phyloP scores from a whole-genome alignment of 768 basidiomycete genomes.

The Pleurotus giganteus region DNA sequence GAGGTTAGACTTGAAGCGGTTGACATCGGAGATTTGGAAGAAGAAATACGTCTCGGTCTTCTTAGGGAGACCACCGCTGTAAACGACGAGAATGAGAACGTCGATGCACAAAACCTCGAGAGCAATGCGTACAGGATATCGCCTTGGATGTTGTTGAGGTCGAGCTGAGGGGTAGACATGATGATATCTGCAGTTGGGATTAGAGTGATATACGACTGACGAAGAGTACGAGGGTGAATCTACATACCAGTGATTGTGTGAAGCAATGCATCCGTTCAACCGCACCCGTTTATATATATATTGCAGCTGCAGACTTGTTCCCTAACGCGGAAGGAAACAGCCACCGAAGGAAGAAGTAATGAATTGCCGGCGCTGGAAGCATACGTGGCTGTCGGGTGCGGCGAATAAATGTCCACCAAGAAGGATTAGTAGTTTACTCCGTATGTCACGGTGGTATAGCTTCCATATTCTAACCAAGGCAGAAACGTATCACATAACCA shows the following conservation, averaged over 20 bases:
- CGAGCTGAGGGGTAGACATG: slow-evolving; percentile 23
- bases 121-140: slow-evolving; percentile 39
- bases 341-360: no score
- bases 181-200: neutral
- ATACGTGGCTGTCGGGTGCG: no score
- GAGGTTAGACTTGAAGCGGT: slow-evolving; percentile 42
- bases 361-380: no score
- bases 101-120: neutral
- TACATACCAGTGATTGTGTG: neutral
- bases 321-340: no score
- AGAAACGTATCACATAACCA: no score
- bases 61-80: slow-evolving; percentile 54
- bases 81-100: neutral
- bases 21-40: slow-evolving; percentile 46
- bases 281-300: no score
- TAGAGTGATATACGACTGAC: neutral
- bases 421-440: no score
- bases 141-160: slow-evolving; percentile 45
- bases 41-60: slow-evolving; percentile 50
- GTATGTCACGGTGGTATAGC: no score
- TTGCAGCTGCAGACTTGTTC: no score
- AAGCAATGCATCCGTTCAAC: neutral
- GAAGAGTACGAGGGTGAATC: neutral
- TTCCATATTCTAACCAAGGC: no score
- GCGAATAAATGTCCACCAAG: no score